Evolutionary conservation across 169 alveolate species (phyloP).

Genomic region (Plasmodium inui): DNA sequence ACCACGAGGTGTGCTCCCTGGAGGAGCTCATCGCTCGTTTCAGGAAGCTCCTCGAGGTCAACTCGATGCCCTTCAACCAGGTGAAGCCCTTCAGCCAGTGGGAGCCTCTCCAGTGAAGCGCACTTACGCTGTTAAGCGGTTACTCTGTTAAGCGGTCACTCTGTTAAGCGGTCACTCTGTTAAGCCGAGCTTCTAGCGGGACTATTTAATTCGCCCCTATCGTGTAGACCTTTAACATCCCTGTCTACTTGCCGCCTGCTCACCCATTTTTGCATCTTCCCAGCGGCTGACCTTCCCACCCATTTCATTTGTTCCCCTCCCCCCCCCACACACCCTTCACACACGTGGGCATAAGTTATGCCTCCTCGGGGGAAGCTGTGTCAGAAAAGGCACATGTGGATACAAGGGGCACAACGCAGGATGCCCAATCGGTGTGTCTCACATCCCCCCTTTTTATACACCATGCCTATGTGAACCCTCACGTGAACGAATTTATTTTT

Average conservation of each 20-base stretch:
- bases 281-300: not conserved
- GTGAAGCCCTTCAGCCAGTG: conserved; percentile 16
- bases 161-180: not conserved
- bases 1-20: conserved; percentile 81
- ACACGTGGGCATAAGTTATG: not conserved
- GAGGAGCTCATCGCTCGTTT: conserved; percentile 79
- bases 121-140: not conserved
- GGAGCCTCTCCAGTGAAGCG: not conserved
- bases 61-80: conserved; percentile 76
- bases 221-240: not conserved
- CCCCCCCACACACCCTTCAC: not conserved
- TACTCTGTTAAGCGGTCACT: not conserved
- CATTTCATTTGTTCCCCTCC: not conserved
- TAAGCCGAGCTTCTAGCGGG: not conserved
- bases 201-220: not conserved
- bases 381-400: not conserved
- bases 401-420: not conserved
- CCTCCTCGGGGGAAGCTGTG: too few species aligned
- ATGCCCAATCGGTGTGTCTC: not conserved
- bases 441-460: not conserved
- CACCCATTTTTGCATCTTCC: not conserved
- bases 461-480: not conserved
- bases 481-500: not conserved
- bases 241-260: not conserved
- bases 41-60: conserved; percentile 63